Evolutionary conservation across 768 basidiomycete genomes (phyloP).

Genomic region (Lentinula sp.): DNA sequence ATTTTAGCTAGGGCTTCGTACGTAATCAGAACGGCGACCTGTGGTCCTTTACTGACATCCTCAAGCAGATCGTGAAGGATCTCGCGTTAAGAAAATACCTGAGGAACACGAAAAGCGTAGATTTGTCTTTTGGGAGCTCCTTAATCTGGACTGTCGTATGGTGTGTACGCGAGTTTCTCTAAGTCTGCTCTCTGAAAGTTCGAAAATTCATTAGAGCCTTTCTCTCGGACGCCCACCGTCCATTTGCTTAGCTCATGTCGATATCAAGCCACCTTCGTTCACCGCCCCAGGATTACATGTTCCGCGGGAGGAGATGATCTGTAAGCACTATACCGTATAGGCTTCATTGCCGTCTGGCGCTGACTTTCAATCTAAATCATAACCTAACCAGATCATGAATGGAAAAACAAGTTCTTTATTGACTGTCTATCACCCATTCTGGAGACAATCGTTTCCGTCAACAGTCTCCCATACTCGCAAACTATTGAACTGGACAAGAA

Average conservation of each 20-base stretch:
- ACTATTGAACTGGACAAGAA: slow-evolving; percentile 48
- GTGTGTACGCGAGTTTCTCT: slow-evolving; percentile 18
- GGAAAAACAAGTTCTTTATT: slow-evolving; percentile 64
- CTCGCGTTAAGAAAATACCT: slow-evolving; percentile 58
- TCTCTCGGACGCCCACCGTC: slow-evolving; percentile 71
- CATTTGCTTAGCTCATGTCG: slow-evolving; percentile 58
- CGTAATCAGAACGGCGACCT: slow-evolving; percentile 19
- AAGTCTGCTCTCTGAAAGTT: neutral
- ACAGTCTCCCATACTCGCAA: slow-evolving; percentile 43
- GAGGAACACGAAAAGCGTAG: slow-evolving; percentile 68
- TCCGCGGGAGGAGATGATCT: slow-evolving; percentile 42
- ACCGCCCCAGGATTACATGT: slow-evolving; percentile 40
- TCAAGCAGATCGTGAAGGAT: slow-evolving; percentile 57
- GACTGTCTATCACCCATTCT: slow-evolving; percentile 59
- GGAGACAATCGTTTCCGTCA: slow-evolving; percentile 48
- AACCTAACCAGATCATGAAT: slow-evolving; percentile 51
- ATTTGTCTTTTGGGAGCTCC: slow-evolving; percentile 69
- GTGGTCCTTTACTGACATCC: slow-evolving; percentile 4
- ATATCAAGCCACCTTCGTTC: slow-evolving; percentile 49
- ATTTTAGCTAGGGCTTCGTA: slow-evolving; percentile 60
- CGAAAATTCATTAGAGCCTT: slow-evolving; percentile 38
- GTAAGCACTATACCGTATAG: slow-evolving; percentile 25
- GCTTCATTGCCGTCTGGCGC: neutral
- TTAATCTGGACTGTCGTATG: slow-evolving; percentile 68
- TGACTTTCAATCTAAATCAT: slow-evolving; percentile 11